phyloP scores from a whole-genome alignment of 345 rosid species.

The Dipteronia sinensis region DNA sequence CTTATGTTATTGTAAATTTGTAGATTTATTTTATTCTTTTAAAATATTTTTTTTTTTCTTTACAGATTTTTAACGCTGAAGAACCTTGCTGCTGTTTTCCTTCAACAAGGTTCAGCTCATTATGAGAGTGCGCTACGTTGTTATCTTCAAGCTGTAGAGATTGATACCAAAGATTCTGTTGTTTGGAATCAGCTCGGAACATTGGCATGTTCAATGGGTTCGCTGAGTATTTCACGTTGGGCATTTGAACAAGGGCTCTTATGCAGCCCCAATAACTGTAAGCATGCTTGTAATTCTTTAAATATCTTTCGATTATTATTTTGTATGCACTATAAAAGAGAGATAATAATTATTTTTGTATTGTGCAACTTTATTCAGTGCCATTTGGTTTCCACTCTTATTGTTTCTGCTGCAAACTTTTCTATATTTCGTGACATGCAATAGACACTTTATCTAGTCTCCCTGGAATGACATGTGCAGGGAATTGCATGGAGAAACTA shows the following conservation, averaged over 20 bases:
- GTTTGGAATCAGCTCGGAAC: constrained; percentile 98
- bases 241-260: constrained; percentile 99
- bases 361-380: background rate
- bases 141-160: constrained; percentile 97
- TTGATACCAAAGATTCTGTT: constrained; percentile 94
- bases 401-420: background rate
- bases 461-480: constrained; percentile 39
- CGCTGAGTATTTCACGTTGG: constrained; percentile 89
- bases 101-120: constrained; percentile 83
- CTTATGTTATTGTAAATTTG: background rate
- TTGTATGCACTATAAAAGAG: background rate
- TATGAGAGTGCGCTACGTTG: constrained; percentile 84
- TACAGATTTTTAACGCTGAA: constrained; percentile 92
- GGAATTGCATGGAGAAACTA: constrained; percentile 99
- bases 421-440: constrained; percentile 9
- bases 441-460: constrained; percentile 1
- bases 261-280: constrained; percentile 98
- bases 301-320: background rate
- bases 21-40: constrained; percentile 1
- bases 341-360: constrained; percentile 1
- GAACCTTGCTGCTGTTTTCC: constrained; percentile 88
- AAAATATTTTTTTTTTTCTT: constrained; percentile 5
- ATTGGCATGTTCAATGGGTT: constrained; percentile 93
- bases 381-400: constrained; percentile 6
- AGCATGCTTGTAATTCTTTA: constrained; percentile 28